Evolutionary conservation across 352 stramenopile species (phyloP).

Genomic region (Phytophthora meadii): DNA sequence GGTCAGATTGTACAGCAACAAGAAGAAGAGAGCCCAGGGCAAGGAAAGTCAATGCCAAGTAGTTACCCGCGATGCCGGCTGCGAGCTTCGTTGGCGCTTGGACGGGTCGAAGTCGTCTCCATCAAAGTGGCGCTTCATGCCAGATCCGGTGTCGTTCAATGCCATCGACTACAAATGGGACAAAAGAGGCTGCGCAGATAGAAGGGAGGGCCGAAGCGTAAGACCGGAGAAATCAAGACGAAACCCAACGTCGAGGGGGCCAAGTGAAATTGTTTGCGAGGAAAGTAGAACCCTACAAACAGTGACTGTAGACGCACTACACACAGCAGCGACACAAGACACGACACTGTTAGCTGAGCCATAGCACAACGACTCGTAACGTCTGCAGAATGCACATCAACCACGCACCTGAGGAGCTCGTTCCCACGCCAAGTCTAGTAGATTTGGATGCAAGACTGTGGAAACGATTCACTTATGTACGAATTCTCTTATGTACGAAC

Average conservation of each 20-base stretch:
- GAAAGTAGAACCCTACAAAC: conserved; percentile 12
- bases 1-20: conserved; percentile 1
- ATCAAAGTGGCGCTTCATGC: conserved; percentile 58
- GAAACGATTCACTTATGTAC: conserved; percentile 4
- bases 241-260: conserved; percentile 17
- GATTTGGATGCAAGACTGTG: neutral
- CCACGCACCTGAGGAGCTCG: conserved; percentile 16
- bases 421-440: conserved; percentile 8
- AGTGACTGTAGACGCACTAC: conserved; percentile 6
- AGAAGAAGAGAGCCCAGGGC: conserved; percentile 10
- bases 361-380: no score
- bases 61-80: conserved; percentile 58
- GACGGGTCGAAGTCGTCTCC: conserved; percentile 34
- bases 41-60: conserved; percentile 7
- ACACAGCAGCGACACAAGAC: neutral
- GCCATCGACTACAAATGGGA: conserved; percentile 21
- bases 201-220: neutral
- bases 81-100: conserved; percentile 51
- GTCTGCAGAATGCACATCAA: conserved; percentile 1
- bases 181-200: conserved; percentile 4
- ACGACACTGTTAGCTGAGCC: neutral
- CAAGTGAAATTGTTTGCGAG: conserved; percentile 28
- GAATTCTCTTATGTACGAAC: neutral
- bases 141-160: conserved; percentile 19
- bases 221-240: neutral